A percentile compares a stretch with the other conserved stretches of the same genome.
Evolutionary conservation across 2,329 filamentous ascomycete genomes (phyloP).

Genomic region (Daldinia eschscholtzii): DNA sequence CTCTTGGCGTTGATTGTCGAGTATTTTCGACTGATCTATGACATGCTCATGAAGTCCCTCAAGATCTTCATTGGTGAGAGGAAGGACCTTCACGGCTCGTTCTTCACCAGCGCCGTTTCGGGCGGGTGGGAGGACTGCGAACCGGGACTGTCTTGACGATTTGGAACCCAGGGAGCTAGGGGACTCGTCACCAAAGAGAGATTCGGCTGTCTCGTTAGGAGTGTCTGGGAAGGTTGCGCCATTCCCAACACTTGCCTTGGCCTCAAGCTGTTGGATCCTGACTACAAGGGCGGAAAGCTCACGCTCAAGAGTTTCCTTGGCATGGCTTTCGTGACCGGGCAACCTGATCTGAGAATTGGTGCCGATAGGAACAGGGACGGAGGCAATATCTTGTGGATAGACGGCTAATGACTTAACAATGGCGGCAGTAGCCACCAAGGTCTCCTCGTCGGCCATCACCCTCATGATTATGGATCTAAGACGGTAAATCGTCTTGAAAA

Average conservation of each 20-base stretch:
- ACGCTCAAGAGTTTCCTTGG: constrained; percentile 83
- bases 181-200: constrained; percentile 71
- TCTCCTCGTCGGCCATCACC: constrained; percentile 67
- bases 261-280: constrained; percentile 86
- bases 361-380: constrained; percentile 57
- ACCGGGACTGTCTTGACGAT: constrained; percentile 57
- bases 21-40: constrained; percentile 91
- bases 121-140: constrained; percentile 60
- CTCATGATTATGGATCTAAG: constrained; percentile 38
- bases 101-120: constrained; percentile 53
- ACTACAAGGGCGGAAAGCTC: constrained; percentile 84
- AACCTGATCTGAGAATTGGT: constrained; percentile 71
- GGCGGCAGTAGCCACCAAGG: constrained; percentile 66
- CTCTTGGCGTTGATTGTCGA: constrained; percentile 87
- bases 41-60: constrained; percentile 90
- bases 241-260: constrained; percentile 73
- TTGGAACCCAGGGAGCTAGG: constrained; percentile 60
- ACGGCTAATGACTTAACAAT: constrained; percentile 66
- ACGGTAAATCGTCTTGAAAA: constrained; percentile 28
- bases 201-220: constrained; percentile 79
- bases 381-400: constrained; percentile 56
- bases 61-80: constrained; percentile 84
- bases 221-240: constrained; percentile 79
- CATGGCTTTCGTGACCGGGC: constrained; percentile 79
- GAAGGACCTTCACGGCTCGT: constrained; percentile 57